Conservation (phyloP, 306 rosid genomes). For the Sesbania bispinosa region DNA sequence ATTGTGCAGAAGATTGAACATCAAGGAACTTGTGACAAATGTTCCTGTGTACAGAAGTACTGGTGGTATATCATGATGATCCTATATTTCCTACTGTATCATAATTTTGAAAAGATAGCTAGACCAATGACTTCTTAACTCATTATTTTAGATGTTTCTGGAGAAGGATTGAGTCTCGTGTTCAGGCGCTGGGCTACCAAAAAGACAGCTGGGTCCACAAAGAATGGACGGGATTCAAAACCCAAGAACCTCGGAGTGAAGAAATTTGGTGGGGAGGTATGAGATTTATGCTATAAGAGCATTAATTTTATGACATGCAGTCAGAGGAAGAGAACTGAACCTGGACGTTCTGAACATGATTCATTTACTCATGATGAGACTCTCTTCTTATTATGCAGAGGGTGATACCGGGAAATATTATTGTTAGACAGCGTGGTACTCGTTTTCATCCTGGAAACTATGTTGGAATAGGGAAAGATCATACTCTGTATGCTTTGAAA, state of each 20-base stretch:
- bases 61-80: conserved; percentile 42
- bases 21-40: conserved; percentile 59
- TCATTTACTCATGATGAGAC: not conserved
- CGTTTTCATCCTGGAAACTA: conserved; percentile 94
- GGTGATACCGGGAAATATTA: conserved; percentile 86
- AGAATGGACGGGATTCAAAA: conserved; percentile 87
- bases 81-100: conserved; percentile 2
- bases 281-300: conserved; percentile 24
- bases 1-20: conserved; percentile 57
- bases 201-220: conserved; percentile 81
- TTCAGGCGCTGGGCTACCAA: conserved; percentile 92
- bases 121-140: conserved; percentile 12
- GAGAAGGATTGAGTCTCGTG: conserved; percentile 67
- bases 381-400: conserved; percentile 31
- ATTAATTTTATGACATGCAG: not conserved
- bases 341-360: not conserved
- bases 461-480: conserved; percentile 83
- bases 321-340: not conserved
- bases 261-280: conserved; percentile 95
- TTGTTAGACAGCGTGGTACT: conserved; percentile 84
- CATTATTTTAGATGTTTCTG: conserved; percentile 52
- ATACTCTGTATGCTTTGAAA: conserved; percentile 78
- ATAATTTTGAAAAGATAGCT: not conserved
- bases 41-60: conserved; percentile 58
- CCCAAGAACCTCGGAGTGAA: conserved; percentile 95